These are phyloP conservation scores for Pyricularia sp. DNA, from an alignment of 2,329 filamentous ascomycete species.

Conservation along the genomic window DNA sequence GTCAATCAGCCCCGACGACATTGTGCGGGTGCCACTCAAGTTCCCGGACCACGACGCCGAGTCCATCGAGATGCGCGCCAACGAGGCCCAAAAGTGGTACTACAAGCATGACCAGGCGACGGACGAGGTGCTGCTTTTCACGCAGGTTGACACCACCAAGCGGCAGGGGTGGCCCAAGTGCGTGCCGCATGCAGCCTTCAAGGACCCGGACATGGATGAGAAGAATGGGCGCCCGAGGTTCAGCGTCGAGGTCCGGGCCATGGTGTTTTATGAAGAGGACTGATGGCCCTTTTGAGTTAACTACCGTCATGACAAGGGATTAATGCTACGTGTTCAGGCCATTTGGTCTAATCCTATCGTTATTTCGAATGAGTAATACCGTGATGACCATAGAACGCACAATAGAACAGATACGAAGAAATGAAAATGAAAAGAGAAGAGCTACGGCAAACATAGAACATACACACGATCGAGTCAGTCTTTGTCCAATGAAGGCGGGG, in stretches of 20 bases:
- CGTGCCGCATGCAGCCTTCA: constrained; percentile 45
- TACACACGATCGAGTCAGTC: background rate
- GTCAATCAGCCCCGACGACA: constrained; percentile 26
- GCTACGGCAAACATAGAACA: background rate
- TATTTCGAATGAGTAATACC: background rate
- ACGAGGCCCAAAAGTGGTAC: constrained; percentile 12
- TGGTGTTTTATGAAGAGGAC: constrained; percentile 34
- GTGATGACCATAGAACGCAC: background rate
- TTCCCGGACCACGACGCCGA: constrained; percentile 23
- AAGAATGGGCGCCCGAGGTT: constrained; percentile 30
- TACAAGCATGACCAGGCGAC: constrained; percentile 8
- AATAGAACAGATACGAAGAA: background rate
- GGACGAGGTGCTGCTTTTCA: constrained; percentile 9
- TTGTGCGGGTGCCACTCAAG: constrained; percentile 23
- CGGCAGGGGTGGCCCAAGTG: constrained; percentile 38
- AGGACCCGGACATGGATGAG: constrained; percentile 30
- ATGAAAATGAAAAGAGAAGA: background rate
- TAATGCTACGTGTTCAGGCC: background rate
- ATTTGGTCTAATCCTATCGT: too few species aligned
- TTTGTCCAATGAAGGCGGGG: background rate
- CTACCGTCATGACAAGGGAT: background rate
- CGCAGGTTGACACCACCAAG: constrained; percentile 13
- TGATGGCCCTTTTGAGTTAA: background rate
- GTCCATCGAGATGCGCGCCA: constrained; percentile 26
- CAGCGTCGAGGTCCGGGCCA: constrained; percentile 45